Conservation (phyloP, 2,329 filamentous ascomycete species). For the Aureobasidium uvarum region DNA sequence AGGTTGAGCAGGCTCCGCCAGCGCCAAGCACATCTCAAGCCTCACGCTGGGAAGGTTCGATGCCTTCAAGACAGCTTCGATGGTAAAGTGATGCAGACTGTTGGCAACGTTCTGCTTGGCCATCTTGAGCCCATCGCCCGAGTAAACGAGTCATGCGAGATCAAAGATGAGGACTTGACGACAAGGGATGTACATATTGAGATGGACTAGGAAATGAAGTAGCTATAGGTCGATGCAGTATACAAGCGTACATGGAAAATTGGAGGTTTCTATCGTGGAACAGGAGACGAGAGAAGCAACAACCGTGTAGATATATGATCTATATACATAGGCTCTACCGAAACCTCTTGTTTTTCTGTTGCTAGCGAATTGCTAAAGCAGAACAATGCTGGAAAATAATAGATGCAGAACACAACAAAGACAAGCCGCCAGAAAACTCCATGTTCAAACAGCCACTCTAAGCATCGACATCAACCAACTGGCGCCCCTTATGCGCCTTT, state of each 20-base stretch:
- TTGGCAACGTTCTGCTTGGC: neutral
- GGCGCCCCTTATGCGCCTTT: constrained; percentile 47
- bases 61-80: neutral
- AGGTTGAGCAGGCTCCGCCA: neutral
- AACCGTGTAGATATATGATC: constrained; percentile 1
- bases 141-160: too few species aligned
- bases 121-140: too few species aligned
- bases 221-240: neutral
- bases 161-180: too few species aligned
- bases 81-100: neutral
- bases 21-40: neutral
- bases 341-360: neutral
- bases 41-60: neutral
- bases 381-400: neutral
- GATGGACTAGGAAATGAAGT: too few species aligned
- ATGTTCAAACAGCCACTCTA: neutral
- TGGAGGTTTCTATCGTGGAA: too few species aligned
- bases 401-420: neutral
- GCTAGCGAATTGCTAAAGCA: neutral
- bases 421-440: neutral
- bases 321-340: neutral
- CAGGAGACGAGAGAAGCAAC: neutral
- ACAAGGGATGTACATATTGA: too few species aligned
- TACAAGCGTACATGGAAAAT: neutral
- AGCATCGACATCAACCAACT: constrained; percentile 40